phyloP scores from a whole-genome alignment of 1,139 yeast species.

The Sugiyamaella grinbergsii region DNA sequence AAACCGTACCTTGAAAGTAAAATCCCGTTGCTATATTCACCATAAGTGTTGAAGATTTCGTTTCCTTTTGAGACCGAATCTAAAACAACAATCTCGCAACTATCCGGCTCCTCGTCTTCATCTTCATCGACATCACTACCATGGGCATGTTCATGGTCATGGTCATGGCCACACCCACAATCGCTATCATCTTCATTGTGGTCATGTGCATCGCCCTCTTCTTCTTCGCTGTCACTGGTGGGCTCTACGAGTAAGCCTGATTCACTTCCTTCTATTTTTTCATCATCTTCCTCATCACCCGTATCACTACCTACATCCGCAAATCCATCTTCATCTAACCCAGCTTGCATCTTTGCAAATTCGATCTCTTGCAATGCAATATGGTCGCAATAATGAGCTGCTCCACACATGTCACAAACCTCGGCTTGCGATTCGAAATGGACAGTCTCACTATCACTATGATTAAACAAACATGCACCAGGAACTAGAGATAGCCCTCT shows the following conservation, averaged over 20 bases:
- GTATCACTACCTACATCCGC: slow-evolving; percentile 36
- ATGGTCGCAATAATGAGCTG: slow-evolving; percentile 46
- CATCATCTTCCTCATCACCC: slow-evolving; percentile 28
- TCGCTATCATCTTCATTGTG: slow-evolving; percentile 34
- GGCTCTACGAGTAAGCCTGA: slow-evolving; percentile 33
- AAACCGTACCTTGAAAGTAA: slow-evolving; percentile 78
- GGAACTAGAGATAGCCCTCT: slow-evolving; percentile 82
- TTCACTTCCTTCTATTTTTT: slow-evolving; percentile 28
- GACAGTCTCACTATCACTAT: slow-evolving; percentile 58
- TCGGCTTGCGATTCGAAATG: slow-evolving; percentile 73
- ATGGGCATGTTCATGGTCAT: slow-evolving; percentile 36
- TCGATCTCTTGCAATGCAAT: slow-evolving; percentile 27
- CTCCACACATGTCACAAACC: slow-evolving; percentile 78
- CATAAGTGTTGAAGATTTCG: slow-evolving; percentile 79
- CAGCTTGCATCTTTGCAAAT: slow-evolving; percentile 20
- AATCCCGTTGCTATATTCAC: slow-evolving; percentile 66
- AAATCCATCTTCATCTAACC: slow-evolving; percentile 36
- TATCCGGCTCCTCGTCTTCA: slow-evolving; percentile 41
- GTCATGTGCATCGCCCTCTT: slow-evolving; percentile 31
- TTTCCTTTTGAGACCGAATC: slow-evolving; percentile 48
- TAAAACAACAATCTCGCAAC: slow-evolving; percentile 48
- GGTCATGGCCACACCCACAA: slow-evolving; percentile 39
- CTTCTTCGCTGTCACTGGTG: slow-evolving; percentile 34
- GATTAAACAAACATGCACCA: slow-evolving; percentile 89
- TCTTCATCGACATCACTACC: slow-evolving; percentile 40